These are phyloP conservation scores for Coemansia sp. DNA, from an alignment of 192 early-diverging fungal genomes.

Conservation along the genomic window DNA sequence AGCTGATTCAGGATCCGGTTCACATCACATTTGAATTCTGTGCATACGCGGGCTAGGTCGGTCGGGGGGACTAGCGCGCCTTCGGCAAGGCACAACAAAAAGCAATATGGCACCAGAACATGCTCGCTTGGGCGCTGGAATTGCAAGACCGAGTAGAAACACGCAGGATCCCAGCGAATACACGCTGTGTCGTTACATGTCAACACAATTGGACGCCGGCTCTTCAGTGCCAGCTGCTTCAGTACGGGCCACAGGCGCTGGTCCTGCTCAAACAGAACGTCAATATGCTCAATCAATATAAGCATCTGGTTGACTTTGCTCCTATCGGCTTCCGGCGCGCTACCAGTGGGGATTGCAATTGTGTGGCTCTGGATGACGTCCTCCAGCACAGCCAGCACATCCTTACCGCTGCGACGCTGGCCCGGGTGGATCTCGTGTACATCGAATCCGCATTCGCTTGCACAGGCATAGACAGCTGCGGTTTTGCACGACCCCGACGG, in stretches of 20 bases:
- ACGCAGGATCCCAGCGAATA: slow-evolving; percentile 28
- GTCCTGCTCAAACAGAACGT: slow-evolving; percentile 77
- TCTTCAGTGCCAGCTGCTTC: slow-evolving; percentile 61
- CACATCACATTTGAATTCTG: slow-evolving; percentile 20
- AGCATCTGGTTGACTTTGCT: slow-evolving; percentile 54
- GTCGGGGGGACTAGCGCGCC: slow-evolving; percentile 20
- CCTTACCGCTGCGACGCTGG: slow-evolving; percentile 63
- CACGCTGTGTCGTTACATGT: slow-evolving; percentile 58
- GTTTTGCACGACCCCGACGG: slow-evolving; percentile 70
- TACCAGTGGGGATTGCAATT: slow-evolving; percentile 37
- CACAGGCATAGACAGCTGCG: slow-evolving; percentile 66
- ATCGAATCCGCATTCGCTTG: slow-evolving; percentile 66
- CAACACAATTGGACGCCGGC: slow-evolving; percentile 77
- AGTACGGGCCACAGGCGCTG: slow-evolving; percentile 74
- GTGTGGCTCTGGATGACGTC: slow-evolving; percentile 74
- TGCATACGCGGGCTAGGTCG: slow-evolving; percentile 15
- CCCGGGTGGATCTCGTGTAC: slow-evolving; percentile 74
- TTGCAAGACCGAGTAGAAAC: slow-evolving; percentile 31
- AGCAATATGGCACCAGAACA: slow-evolving; percentile 39
- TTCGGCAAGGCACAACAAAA: slow-evolving; percentile 39
- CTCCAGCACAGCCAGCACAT: slow-evolving; percentile 58
- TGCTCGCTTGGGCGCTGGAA: slow-evolving; percentile 30
- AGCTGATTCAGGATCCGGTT: slow-evolving; percentile 33
- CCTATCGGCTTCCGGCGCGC: background rate
- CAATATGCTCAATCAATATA: slow-evolving; percentile 80